These are phyloP conservation scores for Candida ipomoeae DNA, from an alignment of 805 yeast genomes.

Conservation along the genomic window DNA sequence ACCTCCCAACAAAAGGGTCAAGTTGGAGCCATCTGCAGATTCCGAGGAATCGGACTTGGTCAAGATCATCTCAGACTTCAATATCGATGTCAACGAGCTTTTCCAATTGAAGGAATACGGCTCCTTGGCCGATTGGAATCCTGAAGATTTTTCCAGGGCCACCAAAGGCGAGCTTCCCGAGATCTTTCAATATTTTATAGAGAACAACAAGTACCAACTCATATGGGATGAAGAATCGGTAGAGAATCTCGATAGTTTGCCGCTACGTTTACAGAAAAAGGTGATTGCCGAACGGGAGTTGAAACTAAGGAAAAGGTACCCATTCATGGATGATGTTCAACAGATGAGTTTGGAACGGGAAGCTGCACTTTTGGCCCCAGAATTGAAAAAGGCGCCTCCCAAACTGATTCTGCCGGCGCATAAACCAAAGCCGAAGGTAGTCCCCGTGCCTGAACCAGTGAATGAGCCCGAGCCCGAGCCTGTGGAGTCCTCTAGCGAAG, in stretches of 20 bases:
- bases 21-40: conserved; percentile 4
- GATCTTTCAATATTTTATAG: conserved; percentile 28
- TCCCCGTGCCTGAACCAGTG: background rate
- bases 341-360: conserved; percentile 22
- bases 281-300: conserved; percentile 31
- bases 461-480: background rate
- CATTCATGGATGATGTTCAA: conserved; percentile 31
- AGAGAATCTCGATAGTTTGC: conserved; percentile 26
- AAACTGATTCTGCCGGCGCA: background rate
- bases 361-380: conserved; percentile 3
- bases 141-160: conserved; percentile 35
- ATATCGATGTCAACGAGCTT: conserved; percentile 52
- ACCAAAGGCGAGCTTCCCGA: conserved; percentile 28
- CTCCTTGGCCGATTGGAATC: conserved; percentile 61
- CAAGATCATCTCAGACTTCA: conserved; percentile 43
- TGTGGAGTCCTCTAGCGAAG: background rate
- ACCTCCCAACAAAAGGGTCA: conserved; percentile 5
- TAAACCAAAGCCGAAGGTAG: background rate
- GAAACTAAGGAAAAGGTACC: conserved; percentile 29
- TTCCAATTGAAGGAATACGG: conserved; percentile 61
- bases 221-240: conserved; percentile 30
- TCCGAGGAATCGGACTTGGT: conserved; percentile 19
- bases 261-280: conserved; percentile 39
- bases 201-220: conserved; percentile 24
- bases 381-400: background rate